phyloP scores from a whole-genome alignment of 2,329 filamentous ascomycete species.

The Epichloe glyceriae region DNA sequence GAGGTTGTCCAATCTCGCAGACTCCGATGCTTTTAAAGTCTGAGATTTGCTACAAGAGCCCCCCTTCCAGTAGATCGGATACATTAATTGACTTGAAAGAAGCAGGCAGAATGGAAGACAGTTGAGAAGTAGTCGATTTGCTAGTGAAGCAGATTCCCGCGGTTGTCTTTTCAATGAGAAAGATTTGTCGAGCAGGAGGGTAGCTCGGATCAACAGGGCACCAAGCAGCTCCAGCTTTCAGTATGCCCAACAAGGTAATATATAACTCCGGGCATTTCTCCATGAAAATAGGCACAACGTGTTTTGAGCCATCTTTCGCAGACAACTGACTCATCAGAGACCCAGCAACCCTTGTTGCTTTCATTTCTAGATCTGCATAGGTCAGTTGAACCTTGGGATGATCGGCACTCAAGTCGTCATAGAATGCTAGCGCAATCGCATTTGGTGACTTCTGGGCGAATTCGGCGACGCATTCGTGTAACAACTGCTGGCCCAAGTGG shows the following conservation, averaged over 20 bases:
- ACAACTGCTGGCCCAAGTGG: not conserved
- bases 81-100: constrained; percentile 10
- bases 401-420: constrained; percentile 4
- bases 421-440: not conserved
- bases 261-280: constrained; percentile 24
- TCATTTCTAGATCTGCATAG: constrained; percentile 22
- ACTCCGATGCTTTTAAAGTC: not conserved
- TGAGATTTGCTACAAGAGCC: not conserved
- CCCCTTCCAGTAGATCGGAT: not conserved
- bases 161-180: constrained; percentile 22
- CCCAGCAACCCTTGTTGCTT: constrained; percentile 19
- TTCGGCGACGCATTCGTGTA: not conserved
- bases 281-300: constrained; percentile 25
- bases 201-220: constrained; percentile 27
- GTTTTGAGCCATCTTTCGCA: constrained; percentile 7
- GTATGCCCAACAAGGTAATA: constrained; percentile 26
- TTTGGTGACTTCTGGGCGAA: not conserved
- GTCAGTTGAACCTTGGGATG: constrained; percentile 13
- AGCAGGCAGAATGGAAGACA: constrained; percentile 18
- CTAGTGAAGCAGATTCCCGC: constrained; percentile 8
- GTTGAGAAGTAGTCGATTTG: constrained; percentile 4
- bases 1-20: not conserved
- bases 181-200: constrained; percentile 23
- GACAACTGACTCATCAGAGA: constrained; percentile 8
- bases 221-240: constrained; percentile 29